phyloP scores from a whole-genome alignment of 1,139 yeast genomes.

The Lodderomyces jiufengensis region DNA sequence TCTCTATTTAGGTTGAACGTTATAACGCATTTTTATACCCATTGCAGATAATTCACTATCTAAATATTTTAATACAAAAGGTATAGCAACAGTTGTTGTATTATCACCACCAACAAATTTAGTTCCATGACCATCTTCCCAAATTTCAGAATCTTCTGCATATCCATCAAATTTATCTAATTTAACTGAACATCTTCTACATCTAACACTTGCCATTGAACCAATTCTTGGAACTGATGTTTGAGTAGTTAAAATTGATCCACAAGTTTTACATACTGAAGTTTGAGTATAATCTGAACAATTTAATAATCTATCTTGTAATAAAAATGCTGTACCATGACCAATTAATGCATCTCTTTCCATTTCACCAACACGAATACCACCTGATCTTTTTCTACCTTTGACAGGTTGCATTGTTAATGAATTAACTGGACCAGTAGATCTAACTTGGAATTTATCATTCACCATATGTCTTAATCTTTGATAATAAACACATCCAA shows the following conservation, averaged over 20 bases:
- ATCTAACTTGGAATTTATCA: slow-evolving; percentile 98
- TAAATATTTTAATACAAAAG: slow-evolving; percentile 90
- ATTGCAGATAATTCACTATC: slow-evolving; percentile 96
- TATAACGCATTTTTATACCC: slow-evolving; percentile 93
- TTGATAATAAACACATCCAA: slow-evolving; percentile 96
- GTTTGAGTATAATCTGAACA: slow-evolving; percentile 96
- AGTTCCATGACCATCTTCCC: slow-evolving; percentile 98
- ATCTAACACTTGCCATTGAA: slow-evolving; percentile 68
- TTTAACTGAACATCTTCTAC: slow-evolving; percentile 86
- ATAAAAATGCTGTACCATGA: slow-evolving; percentile 94
- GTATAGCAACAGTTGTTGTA: slow-evolving; percentile 93
- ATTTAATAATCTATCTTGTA: slow-evolving; percentile 92
- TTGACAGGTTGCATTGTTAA: slow-evolving; percentile 99
- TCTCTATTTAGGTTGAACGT: slow-evolving; percentile 57
- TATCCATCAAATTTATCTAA: slow-evolving; percentile 46
- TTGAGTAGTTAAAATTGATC: slow-evolving; percentile 86
- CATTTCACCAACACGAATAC: slow-evolving; percentile 99
- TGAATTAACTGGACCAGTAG: slow-evolving; percentile 96
- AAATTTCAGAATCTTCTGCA: slow-evolving; percentile 71
- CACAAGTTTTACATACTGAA: slow-evolving; percentile 87
- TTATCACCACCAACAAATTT: slow-evolving; percentile 88
- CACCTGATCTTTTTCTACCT: slow-evolving; percentile 98
- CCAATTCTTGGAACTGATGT: slow-evolving; percentile 90
- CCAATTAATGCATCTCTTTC: slow-evolving; percentile 99
- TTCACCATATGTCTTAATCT: slow-evolving; percentile 99